phyloP scores from a whole-genome alignment of 1,139 yeast species.

The Geotrichum siamense region DNA sequence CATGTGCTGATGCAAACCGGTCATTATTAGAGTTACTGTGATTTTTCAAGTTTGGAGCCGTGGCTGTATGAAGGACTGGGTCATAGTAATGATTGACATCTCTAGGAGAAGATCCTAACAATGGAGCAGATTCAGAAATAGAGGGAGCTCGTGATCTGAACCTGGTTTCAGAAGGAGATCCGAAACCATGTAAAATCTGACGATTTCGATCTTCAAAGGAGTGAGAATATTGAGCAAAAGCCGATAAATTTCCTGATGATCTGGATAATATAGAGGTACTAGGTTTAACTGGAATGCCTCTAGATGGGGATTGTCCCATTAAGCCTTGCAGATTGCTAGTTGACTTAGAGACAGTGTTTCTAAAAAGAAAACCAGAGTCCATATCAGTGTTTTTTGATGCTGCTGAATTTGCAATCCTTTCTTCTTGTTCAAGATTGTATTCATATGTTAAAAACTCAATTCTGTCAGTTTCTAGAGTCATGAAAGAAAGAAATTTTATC shows the following conservation, averaged over 20 bases:
- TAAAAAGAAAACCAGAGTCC: background rate
- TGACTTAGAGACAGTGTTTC: background rate
- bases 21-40: background rate
- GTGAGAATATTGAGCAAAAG: background rate
- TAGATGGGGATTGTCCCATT: background rate
- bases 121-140: conserved; percentile 10
- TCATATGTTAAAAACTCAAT: conserved; percentile 29
- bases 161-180: conserved; percentile 5
- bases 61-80: conserved; percentile 6
- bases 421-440: conserved; percentile 9
- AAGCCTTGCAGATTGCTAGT: background rate
- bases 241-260: background rate
- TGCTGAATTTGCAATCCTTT: background rate
- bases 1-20: conserved; percentile 9
- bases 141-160: conserved; percentile 4
- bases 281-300: background rate
- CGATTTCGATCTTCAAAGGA: conserved; percentile 3
- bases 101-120: conserved; percentile 7
- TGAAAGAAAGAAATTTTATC: conserved; percentile 25
- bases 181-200: background rate
- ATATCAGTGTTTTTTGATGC: background rate
- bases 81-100: conserved; percentile 2
- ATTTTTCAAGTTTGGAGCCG: conserved; percentile 1
- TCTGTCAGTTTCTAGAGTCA: conserved; percentile 25
- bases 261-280: background rate